Evolutionary conservation across 2,329 filamentous ascomycete genomes (phyloP), one percentile per base, ranked within the genome.

Genomic region (Venturia aucupariae): DNA sequence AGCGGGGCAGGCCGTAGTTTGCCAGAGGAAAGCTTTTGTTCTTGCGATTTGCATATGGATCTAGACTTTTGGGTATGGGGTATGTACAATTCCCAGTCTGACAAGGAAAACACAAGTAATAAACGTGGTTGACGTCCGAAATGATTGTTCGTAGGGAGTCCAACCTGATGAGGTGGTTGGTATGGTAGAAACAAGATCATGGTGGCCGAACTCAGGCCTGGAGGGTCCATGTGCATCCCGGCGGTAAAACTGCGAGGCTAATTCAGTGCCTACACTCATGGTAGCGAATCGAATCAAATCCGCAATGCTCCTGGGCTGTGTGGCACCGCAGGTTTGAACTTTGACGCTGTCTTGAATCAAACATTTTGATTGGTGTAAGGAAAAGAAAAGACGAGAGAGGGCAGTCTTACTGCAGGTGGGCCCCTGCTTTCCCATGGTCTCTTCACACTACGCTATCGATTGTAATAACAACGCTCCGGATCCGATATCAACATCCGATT

Each of bases 251-350:
- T 57, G 51, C 51, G 13, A n/a, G 48, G 48, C 24, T 55, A 55
- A 19, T 32, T 32, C 48, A 55, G 51, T 57, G 51, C 30, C 27
- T 35, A 35, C 27, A 35, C 51, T 57, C 51, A 51, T 4, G 46
- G 51, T 38, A 57, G 51, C 51, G 51, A 57, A 57, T 57, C 51
- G 51, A 57, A 57, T 57, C 51, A 8, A 38, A 35, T 57, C 19
- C 19, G 15, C 51, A n/a, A n/a, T 57, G 51, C 51, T 57, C 27
- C 51, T 38, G 51, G n/a, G 15, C 30, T 57, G 30, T 54, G 48
- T 57, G 51, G 51, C 51, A 57, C 51, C 35, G 51, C 51, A 30
- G 51, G 51, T 57, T 57, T 57, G 51, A 35, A 3, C 51, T 57
- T 57, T 57, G 51, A 30, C 51, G 51, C 51, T 35, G 51, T n/a